Conservation (phyloP, 2,329 filamentous ascomycete genomes). For the Diaporthe sp. region DNA sequence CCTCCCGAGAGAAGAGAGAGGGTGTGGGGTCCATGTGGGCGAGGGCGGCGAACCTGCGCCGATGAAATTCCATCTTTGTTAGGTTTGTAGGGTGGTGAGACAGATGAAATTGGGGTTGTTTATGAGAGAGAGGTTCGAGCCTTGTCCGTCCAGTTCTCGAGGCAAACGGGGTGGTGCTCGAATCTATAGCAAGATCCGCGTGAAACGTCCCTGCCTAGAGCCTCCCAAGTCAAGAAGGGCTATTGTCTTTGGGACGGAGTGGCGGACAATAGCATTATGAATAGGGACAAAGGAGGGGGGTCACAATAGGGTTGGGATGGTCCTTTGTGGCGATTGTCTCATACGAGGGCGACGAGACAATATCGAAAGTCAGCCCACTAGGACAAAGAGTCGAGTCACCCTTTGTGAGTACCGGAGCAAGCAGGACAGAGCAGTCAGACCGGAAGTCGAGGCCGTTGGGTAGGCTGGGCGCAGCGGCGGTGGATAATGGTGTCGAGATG, state of each 20-base stretch:
- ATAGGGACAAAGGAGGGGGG: not conserved
- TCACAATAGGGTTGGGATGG: slow-evolving; percentile 18
- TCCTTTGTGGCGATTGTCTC: slow-evolving; percentile 35
- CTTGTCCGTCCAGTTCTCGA: slow-evolving; percentile 16
- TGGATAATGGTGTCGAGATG: slow-evolving; percentile 22
- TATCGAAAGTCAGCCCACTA: slow-evolving; percentile 20
- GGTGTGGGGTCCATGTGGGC: slow-evolving; percentile 39
- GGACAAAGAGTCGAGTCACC: slow-evolving; percentile 28
- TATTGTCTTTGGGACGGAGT: slow-evolving; percentile 35
- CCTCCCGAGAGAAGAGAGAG: slow-evolving; percentile 28
- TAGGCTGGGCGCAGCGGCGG: slow-evolving; percentile 11
- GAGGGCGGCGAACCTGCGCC: slow-evolving; percentile 49
- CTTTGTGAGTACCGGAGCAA: slow-evolving; percentile 16
- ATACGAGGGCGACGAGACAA: slow-evolving; percentile 15
- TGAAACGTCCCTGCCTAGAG: slow-evolving; percentile 18
- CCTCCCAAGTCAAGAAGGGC: slow-evolving; percentile 32
- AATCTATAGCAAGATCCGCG: slow-evolving; percentile 28
- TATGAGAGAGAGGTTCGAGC: not conserved
- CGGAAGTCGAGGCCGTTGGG: slow-evolving; percentile 13
- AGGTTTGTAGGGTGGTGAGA: not conserved
- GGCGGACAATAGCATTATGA: slow-evolving; percentile 41
- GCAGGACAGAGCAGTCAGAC: slow-evolving; percentile 20
- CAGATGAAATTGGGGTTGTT: slow-evolving; percentile 10
- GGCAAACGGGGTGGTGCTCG: slow-evolving; percentile 13
- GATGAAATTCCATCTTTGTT: slow-evolving; percentile 50